Base-by-base conservation (phyloP, 805 yeast genomes). In the Saccharomyces jurei region DNA sequence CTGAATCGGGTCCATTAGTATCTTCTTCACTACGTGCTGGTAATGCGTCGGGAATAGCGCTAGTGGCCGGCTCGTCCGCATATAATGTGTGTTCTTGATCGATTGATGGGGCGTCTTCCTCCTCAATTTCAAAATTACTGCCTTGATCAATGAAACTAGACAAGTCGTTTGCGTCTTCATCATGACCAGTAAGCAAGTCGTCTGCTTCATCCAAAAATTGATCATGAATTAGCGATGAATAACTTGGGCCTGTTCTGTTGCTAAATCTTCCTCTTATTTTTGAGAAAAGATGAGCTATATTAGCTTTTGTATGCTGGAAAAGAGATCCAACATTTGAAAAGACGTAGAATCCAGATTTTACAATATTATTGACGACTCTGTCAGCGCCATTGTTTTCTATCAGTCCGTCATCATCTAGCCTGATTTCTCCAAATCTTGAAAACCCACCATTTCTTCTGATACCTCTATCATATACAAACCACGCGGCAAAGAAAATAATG, bases 381-480 rank as follows among this genome's bases (percentile, higher is more conserved):
- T 86, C 90, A 6, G 81, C 76, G 6, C 67, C 60, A 59, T 84
- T 85, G 57, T 87, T 81, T 64, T 86, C 91, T 50, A 85, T 79
- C 3, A 56, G 78, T 51, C 81, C 86, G 30, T 84, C 89, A 36
- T 83, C 89, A 50, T 89, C 96, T 49, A 91, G 76, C 59, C 95
- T 77, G 56, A 91, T 91, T 68, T 87, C 95, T 17, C 97, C 97
- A 68, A 89, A 84, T 61, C 87, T 77, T 32, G 81, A 71, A 67
- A 85, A 82, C 0, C 90, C 90, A 26, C 91, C 91, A 65, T 85
- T 85, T 60, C 90, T 76, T 55, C 88, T 81, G 56, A 88, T 82
- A 52, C 95, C 96, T 63, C 84, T 81, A 57, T 87, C 89, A 68
- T 87, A 90, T 25, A 89, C 83, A 65, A 88, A 81, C 79, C 82